phyloP scores from a whole-genome alignment of 768 basidiomycete species.

The Boletus bicolor region DNA sequence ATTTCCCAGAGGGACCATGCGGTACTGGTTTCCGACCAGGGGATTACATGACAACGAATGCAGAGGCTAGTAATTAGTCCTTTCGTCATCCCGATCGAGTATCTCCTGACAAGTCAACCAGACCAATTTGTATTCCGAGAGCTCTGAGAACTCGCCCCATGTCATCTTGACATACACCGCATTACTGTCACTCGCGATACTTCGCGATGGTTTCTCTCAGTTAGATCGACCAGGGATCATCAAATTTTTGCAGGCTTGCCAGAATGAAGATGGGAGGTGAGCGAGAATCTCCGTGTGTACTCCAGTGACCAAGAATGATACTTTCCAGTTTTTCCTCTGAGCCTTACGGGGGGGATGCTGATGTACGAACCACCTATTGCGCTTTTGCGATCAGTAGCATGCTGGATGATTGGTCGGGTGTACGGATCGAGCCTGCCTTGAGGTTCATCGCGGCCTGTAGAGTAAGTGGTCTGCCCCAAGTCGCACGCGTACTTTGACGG shows the following conservation, averaged over 20 bases:
- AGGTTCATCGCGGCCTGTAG: constrained; percentile 68
- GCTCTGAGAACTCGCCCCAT: constrained; percentile 66
- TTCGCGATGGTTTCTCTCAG: constrained; percentile 78
- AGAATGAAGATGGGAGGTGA: constrained; percentile 81
- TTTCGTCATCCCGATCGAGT: background rate
- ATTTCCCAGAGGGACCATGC: constrained; percentile 46
- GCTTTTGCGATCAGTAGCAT: constrained; percentile 81
- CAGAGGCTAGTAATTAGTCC: constrained; percentile 12
- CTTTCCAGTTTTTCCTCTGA: constrained; percentile 62
- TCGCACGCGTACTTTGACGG: background rate
- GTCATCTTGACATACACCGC: constrained; percentile 95
- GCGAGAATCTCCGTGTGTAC: constrained; percentile 11
- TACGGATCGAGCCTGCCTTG: constrained; percentile 60
- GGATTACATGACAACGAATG: constrained; percentile 56
- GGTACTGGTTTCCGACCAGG: constrained; percentile 76
- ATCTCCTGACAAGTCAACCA: constrained; percentile 19
- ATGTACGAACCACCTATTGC: constrained; percentile 82
- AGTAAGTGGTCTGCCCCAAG: constrained; percentile 40
- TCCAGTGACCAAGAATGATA: constrained; percentile 1
- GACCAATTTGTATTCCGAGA: constrained; percentile 38
- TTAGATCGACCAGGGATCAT: constrained; percentile 70
- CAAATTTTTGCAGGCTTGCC: constrained; percentile 66
- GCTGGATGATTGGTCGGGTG: constrained; percentile 74
- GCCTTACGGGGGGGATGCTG: constrained; percentile 67
- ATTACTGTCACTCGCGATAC: constrained; percentile 73